Evolutionary conservation across 257 asterid species (phyloP).

Genomic region (Solanum sparsipilum): DNA sequence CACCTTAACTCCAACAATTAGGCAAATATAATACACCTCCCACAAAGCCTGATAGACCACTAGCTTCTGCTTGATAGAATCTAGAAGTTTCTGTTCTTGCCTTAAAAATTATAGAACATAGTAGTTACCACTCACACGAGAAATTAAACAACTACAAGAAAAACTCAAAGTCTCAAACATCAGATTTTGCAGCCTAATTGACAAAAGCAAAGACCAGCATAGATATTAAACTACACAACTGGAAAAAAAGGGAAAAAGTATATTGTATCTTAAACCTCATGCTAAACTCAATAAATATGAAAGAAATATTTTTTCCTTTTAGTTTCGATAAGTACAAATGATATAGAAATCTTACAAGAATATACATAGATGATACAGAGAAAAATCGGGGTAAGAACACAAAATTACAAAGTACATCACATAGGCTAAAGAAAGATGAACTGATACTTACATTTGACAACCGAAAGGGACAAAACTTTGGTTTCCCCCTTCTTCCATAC

Average conservation of each 20-base stretch:
- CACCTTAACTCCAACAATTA: not conserved
- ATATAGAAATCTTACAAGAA: not conserved
- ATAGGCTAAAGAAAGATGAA: not conserved
- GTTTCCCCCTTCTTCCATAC: constrained; percentile 93
- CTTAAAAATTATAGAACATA: not conserved
- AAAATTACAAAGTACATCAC: not conserved
- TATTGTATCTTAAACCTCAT: not conserved
- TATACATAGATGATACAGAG: not conserved
- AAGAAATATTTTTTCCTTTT: not conserved
- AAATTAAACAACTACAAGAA: not conserved
- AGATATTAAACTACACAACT: not conserved
- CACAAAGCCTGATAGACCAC: not conserved
- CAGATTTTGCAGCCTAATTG: not conserved
- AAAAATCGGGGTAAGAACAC: constrained; percentile 2
- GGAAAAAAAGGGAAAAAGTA: not conserved
- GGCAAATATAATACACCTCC: not conserved
- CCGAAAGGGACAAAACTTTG: constrained; percentile 89
- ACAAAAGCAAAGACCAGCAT: not conserved
- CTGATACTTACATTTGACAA: constrained; percentile 60
- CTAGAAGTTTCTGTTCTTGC: not conserved
- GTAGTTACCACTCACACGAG: not conserved
- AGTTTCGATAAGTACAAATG: not conserved
- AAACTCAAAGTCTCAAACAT: not conserved
- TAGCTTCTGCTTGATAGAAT: not conserved
- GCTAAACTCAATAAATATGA: not conserved